A percentile compares a stretch with the other conserved stretches of the same genome.
phyloP scores from a whole-genome alignment of 2,329 filamentous ascomycete genomes.

The Apiospora koreana region DNA sequence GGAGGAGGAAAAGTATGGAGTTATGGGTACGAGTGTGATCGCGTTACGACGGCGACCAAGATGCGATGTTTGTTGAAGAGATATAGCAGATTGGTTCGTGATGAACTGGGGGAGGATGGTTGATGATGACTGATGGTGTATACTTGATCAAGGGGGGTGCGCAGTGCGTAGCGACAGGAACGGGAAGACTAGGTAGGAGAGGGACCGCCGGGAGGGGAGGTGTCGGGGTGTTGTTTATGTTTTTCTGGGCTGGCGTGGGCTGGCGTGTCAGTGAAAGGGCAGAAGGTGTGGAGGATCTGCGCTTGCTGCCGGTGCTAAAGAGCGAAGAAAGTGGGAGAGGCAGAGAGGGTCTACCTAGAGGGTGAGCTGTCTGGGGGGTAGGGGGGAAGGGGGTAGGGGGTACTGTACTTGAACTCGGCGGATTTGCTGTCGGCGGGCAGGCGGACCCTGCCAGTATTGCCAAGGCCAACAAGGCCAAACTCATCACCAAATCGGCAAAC shows the following conservation, averaged over 20 bases:
- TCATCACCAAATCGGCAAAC: neutral
- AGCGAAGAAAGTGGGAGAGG: neutral
- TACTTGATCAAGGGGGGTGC: slow-evolving; percentile 5
- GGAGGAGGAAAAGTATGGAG: slow-evolving; percentile 1
- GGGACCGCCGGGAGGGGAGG: neutral
- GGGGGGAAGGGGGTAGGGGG: too few species aligned
- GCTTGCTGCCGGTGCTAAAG: neutral
- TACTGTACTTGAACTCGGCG: neutral
- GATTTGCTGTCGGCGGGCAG: neutral
- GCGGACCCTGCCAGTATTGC: neutral
- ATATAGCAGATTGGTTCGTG: neutral
- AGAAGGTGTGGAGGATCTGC: slow-evolving; percentile 5
- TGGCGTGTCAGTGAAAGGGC: neutral
- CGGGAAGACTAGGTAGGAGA: neutral
- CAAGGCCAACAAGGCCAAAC: neutral
- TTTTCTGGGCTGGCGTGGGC: neutral
- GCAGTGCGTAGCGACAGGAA: slow-evolving; percentile 2
- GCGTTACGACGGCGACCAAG: slow-evolving; percentile 34
- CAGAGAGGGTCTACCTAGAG: too few species aligned
- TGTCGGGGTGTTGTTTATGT: slow-evolving; percentile 1
- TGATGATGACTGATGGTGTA: neutral
- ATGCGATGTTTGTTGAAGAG: slow-evolving; percentile 26
- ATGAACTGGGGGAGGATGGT: neutral
- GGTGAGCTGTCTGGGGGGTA: neutral
- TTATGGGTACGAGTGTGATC: slow-evolving; percentile 29